A percentile compares a stretch with the other conserved stretches of the same genome.
Conservation (phyloP, 2,329 filamentous ascomycete genomes). For the Hortaea werneckii region DNA sequence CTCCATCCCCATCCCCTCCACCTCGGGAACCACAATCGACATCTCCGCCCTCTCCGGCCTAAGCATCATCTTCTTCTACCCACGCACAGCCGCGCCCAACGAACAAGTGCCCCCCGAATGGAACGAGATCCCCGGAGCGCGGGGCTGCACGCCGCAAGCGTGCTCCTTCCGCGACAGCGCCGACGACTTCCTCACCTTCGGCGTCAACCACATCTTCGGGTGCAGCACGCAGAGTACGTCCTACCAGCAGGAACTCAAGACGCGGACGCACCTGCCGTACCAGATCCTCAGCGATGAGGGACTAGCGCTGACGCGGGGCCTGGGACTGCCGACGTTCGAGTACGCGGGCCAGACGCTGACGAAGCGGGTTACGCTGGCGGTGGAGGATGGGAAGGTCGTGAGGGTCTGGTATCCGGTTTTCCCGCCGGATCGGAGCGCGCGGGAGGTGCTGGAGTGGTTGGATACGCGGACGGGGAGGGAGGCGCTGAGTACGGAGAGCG, state of each 20-base stretch:
- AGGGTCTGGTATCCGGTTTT: constrained; percentile 37
- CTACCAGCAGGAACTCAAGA: constrained; percentile 31
- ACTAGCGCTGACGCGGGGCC: constrained; percentile 23
- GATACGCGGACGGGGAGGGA: not conserved
- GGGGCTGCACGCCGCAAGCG: constrained; percentile 36
- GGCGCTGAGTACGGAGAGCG: too few species aligned
- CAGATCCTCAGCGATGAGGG: constrained; percentile 33
- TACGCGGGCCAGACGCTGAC: constrained; percentile 29
- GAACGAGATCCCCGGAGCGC: constrained; percentile 34
- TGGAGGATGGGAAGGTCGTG: constrained; percentile 30
- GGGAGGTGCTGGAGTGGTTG: constrained; percentile 17
- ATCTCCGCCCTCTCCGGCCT: constrained; percentile 28
- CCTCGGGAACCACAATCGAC: constrained; percentile 22
- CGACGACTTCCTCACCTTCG: constrained; percentile 18
- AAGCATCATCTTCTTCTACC: constrained; percentile 35
- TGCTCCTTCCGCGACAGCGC: constrained; percentile 33
- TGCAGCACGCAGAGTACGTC: constrained; percentile 31
- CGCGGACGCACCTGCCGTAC: constrained; percentile 30
- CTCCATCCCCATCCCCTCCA: constrained; percentile 25
- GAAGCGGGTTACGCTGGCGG: constrained; percentile 30
- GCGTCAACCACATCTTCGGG: constrained; percentile 30
- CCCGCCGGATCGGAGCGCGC: constrained; percentile 32
- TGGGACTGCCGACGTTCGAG: constrained; percentile 31
- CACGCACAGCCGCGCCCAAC: constrained; percentile 29
- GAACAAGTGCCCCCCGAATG: constrained; percentile 32